Base-by-base conservation (phyloP, 2,329 filamentous ascomycete genomes). In the Fusarium sororula region DNA sequence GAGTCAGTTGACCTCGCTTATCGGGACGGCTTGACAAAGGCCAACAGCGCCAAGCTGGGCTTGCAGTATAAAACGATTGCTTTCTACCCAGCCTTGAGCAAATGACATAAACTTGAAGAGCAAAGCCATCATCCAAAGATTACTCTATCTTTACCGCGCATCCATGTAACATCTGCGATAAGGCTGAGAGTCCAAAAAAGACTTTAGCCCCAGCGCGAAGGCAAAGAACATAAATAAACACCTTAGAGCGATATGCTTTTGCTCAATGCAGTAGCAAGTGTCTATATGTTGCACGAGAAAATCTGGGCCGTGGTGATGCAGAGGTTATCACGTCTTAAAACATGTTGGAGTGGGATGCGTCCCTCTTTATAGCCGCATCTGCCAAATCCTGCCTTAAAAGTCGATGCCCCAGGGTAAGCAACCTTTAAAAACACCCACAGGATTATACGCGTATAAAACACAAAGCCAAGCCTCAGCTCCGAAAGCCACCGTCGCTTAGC, bases 71-170 rank as follows among this genome's bases (percentile, higher is more conserved):
- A 18, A 32, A n/a, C 15, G 28, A 15, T 30, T 22, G 11, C 11
- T 32, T 32, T 3, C 20, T 17, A 10, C 5, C 10, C 15, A 14
- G 6, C 6, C 4, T 24, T 14, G 12, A 7, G 7, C 6, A 32
- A 13, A 18, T 5, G 5, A 6, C 26, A 15, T 15, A n/a, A 2
- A 30, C 14, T 13, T n/a, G 10, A n/a, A 6, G 3, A 13, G 7
- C 22, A 3, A 32, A 30, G n/a, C 11, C 1, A 7, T 13, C 3
- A 3, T 48, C 8, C 26, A 15, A 48, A 28, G 0, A 22, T 17
- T 7, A 3, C 14, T 18, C 1, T 6, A 17, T 17, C 11, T 32
- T 10, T 1, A 50, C 0, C 7, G 17, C 5, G 2, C 7, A 11
- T 6, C 14, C 26, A 28, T 3, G 8, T 28, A 9, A 3, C 28